Percentiles rank a stretch among this genome's conserved stretches.
These are phyloP conservation scores for Xerocomellus chrysenteron DNA, from an alignment of 768 basidiomycete genomes.

Conservation along the genomic window DNA sequence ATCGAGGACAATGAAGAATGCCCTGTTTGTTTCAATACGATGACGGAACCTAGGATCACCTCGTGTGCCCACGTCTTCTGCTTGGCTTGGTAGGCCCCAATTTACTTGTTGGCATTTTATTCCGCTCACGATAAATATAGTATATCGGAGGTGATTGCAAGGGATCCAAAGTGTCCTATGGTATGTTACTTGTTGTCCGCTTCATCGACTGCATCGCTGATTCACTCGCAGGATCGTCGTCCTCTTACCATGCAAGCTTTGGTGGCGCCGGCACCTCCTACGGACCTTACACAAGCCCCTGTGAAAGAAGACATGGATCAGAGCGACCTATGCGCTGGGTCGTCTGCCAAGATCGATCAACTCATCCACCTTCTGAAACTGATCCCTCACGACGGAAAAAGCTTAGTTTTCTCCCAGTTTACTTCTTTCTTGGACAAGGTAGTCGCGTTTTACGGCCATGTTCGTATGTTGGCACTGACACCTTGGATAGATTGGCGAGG, in stretches of 20 bases:
- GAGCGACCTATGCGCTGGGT: conserved; percentile 44
- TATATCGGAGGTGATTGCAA: conserved; percentile 65
- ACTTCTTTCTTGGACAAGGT: conserved; percentile 84
- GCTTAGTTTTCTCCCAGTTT: conserved; percentile 88
- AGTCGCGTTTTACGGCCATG: not conserved
- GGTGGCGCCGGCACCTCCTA: conserved; percentile 60
- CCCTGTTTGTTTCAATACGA: conserved; percentile 64
- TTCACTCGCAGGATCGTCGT: conserved; percentile 63
- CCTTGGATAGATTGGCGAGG: conserved; percentile 60
- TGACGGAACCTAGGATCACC: conserved; percentile 70
- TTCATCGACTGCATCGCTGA: not conserved
- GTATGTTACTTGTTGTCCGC: conserved; percentile 34
- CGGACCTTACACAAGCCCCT: conserved; percentile 65
- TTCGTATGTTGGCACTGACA: not conserved
- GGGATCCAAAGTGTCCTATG: conserved; percentile 83
- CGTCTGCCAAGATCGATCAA: conserved; percentile 87
- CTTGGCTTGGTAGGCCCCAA: conserved; percentile 52
- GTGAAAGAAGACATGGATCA: conserved; percentile 41
- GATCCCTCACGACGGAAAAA: conserved; percentile 70
- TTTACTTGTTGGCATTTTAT: not conserved
- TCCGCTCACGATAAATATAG: conserved; percentile 33
- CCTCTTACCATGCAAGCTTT: conserved; percentile 52
- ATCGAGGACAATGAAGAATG: conserved; percentile 86
- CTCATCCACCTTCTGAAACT: conserved; percentile 69
- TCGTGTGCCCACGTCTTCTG: conserved; percentile 74